A percentile compares a stretch with the other conserved stretches of the same genome.
phyloP scores from a whole-genome alignment of 164 flowering plant genomes.

The Vitis rupestris region DNA sequence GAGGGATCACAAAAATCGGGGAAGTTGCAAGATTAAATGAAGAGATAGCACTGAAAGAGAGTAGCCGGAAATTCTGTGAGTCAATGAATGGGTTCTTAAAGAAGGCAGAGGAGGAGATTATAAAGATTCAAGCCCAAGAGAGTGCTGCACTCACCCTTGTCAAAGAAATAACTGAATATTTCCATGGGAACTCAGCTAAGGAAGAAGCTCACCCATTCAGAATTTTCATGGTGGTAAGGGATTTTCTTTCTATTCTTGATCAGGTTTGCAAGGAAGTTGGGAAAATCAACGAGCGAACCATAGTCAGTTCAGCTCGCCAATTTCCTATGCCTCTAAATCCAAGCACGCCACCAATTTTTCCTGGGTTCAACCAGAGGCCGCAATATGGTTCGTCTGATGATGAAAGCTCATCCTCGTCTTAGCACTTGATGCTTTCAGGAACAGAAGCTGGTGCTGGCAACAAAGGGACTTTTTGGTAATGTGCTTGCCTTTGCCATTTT shows the following conservation, averaged over 20 bases:
- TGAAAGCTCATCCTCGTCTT: conserved; percentile 38
- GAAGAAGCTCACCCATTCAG: conserved; percentile 86
- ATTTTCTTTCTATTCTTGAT: conserved; percentile 70
- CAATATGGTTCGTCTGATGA: conserved; percentile 57
- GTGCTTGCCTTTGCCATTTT: neutral
- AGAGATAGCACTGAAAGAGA: conserved; percentile 16
- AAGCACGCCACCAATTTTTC: conserved; percentile 37
- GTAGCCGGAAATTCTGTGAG: conserved; percentile 28
- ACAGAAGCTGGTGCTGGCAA: too few species aligned
- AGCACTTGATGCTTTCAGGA: neutral
- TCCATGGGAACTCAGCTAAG: conserved; percentile 82
- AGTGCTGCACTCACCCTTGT: conserved; percentile 56
- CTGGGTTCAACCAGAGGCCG: conserved; percentile 31
- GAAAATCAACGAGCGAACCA: conserved; percentile 45
- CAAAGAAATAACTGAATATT: conserved; percentile 76
- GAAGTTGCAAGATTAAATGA: conserved; percentile 29
- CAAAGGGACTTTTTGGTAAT: neutral
- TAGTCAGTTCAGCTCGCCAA: conserved; percentile 31
- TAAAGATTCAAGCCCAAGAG: conserved; percentile 44
- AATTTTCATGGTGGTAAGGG: conserved; percentile 80
- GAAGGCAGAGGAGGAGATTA: conserved; percentile 42
- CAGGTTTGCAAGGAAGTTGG: conserved; percentile 81
- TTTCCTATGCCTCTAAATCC: conserved; percentile 32
- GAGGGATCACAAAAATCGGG: conserved; percentile 48
- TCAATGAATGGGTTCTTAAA: conserved; percentile 37